Evolutionary conservation across 2,329 filamentous ascomycete species (phyloP), one percentile per base, ranked within the genome.

Genomic region (Claviceps monticola): DNA sequence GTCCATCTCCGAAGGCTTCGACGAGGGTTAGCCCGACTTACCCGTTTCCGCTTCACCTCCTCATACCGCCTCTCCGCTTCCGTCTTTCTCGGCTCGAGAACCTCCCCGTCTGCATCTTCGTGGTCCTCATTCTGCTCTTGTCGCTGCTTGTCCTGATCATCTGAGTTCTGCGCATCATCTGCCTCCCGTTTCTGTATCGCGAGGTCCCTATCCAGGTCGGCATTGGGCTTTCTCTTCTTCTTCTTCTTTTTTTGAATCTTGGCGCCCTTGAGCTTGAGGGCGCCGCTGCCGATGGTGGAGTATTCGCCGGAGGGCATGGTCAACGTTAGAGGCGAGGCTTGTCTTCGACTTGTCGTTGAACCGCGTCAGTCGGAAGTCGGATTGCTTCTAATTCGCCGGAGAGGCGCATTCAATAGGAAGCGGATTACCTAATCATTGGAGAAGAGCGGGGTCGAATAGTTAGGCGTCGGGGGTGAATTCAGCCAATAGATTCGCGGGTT

Each of bases 251-350:
- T 81, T 57, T 79, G 71, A 61, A 79, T 71, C 61, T 82, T 83
- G 55, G 73, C 78, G 61, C 89, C 88, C 71, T 96, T 96, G 54
- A 96, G 78, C 64, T 88, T 91, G 37, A 96, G 78, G 55, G 84
- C 84, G 60, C 88, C 88, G 61, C 83, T 76, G 55, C 78, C 76
- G 52, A 74, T 68, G 56, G 80, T 71, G 47, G 75, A 68, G 71
- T 94, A 94, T 59, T 94, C 87, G 66, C 86, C 83, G 51, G 80
- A 76, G 23, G 83, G 78, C 85, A 89, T 89, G 46, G 42, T 17
- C 29, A 34, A 34, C 29, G 29, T 34, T 34, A 11, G 9, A 34
- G 29, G 9, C 29, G 29, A 34, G 29, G 9, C 9, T 34, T 11
- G 29, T 11, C 29, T 34, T 34, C 9, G 9, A 11, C 29, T 11